Percentiles rank a stretch among this genome's conserved stretches.
These are phyloP conservation scores for Pestalotiopsis sp. DNA, from an alignment of 2,329 filamentous ascomycete species.

Conservation along the genomic window DNA sequence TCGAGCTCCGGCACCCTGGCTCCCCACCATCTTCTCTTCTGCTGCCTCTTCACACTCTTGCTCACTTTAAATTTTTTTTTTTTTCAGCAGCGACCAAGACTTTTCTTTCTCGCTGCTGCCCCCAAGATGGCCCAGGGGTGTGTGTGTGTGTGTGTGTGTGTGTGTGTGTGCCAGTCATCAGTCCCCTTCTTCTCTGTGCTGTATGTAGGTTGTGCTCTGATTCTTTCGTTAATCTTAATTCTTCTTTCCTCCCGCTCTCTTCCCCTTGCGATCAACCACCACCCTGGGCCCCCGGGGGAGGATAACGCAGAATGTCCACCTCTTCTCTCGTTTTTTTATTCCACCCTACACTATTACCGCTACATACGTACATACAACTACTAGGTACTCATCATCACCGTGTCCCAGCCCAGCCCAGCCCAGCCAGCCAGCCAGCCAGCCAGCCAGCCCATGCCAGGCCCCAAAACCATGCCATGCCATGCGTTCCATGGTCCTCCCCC, in stretches of 20 bases:
- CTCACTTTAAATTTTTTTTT: background rate
- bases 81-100: constrained; percentile 1
- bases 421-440: too few relatives aligned
- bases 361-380: too few relatives aligned
- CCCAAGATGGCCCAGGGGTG: background rate
- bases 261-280: background rate
- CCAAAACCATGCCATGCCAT: background rate
- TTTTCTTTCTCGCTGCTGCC: background rate
- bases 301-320: constrained; percentile 4
- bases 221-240: background rate
- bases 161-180: background rate
- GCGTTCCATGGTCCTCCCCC: background rate
- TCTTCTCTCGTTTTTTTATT: too few relatives aligned
- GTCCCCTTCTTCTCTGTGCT: background rate
- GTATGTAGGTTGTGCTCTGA: background rate
- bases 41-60: background rate
- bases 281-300: background rate
- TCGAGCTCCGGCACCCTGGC: constrained; percentile 3
- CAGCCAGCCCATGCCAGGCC: too few relatives aligned
- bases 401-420: background rate
- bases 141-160: background rate
- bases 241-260: background rate
- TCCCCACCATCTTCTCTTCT: constrained; percentile 4
- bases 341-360: background rate
- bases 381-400: constrained; percentile 1